Base-by-base conservation (phyloP, 768 basidiomycete genomes). In the Suillus luteus region DNA sequence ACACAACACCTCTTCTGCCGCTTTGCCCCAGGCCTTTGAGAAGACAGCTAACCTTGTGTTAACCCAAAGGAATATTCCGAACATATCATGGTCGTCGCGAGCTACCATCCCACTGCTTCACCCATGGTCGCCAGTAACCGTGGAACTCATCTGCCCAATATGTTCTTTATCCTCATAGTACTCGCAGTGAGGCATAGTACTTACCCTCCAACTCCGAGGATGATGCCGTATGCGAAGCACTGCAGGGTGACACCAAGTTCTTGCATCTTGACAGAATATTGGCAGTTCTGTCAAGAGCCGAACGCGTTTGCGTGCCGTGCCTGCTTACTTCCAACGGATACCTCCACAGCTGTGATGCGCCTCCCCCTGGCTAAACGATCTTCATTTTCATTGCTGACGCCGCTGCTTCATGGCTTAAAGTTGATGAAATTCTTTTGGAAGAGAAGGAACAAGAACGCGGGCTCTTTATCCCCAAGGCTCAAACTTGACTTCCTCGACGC, bases 191-290 rank as follows among this genome's bases (percentile, higher is more conserved):
- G 52, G 33, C 17, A 35, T 54, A 17, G 31, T 31, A 31, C 31
- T 51, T 4, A 7, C 19, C 52, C 11, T 35, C 19, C 52, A 54
- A 54, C 19, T 54, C 52, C 52, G 52, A 54, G 52, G 52, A 54
- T 27, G 31, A 31, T n/a, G 31, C 31, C 52, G 52, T 31, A 35
- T 11, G 33, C 52, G 52, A 54, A 54, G 52, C 52, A 10, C 19
- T 33, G 31, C 52, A n/a, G 52, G 27, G 52, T 54, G 52, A 54
- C 52, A n/a, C 52, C 19, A 35, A 35, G 19, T 35, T 54, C 52
- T 35, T 7, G 52, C 12, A 10, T 35, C 11, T n/a, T 35, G 33
- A 35, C 31, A 54, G 33, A 5, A 54, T n/a, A 31, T 31, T 31
- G 52, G 31, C 19, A 54, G 31, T 54, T 54, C 52, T 19, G 8